Percentiles rank a stretch among this genome's conserved stretches.
These are phyloP conservation scores for Myxozyma neglecta DNA, from an alignment of 805 yeast genomes.

Conservation along the genomic window DNA sequence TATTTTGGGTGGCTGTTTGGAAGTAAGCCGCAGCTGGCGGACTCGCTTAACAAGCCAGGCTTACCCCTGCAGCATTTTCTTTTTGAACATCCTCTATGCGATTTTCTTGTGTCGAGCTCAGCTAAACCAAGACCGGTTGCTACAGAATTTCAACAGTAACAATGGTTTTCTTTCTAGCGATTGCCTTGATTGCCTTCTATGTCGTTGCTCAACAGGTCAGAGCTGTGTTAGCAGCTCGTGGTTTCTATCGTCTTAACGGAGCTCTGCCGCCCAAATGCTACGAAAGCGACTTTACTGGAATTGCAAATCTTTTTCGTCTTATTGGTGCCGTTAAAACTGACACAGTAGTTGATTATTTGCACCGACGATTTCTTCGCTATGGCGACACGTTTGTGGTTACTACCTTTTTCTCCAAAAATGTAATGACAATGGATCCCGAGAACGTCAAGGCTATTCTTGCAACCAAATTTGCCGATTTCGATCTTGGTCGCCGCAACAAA, in stretches of 20 bases:
- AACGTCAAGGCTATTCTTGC: slow-evolving; percentile 40
- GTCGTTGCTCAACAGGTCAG: background rate
- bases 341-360: background rate
- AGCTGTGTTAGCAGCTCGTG: background rate
- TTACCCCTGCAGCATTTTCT: too few species aligned
- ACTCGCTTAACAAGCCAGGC: too few species aligned
- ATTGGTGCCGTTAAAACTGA: background rate
- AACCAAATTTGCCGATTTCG: slow-evolving; percentile 39
- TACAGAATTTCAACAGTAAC: background rate
- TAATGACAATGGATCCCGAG: slow-evolving; percentile 34
- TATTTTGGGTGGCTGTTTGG: too few species aligned
- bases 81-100: too few species aligned
- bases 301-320: background rate
- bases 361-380: background rate
- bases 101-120: too few species aligned
- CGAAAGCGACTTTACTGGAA: background rate
- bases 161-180: background rate
- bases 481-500: slow-evolving; percentile 33
- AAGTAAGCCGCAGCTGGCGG: too few species aligned
- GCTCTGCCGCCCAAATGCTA: background rate
- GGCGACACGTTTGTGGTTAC: background rate
- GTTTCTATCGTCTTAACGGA: background rate
- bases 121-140: too few species aligned
- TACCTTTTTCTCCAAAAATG: background rate
- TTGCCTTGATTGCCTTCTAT: background rate